Evolutionary conservation across 2,329 filamentous ascomycete species (phyloP), one percentile per base, ranked within the genome.

Genomic region (Paracoccidioides lutzii): DNA sequence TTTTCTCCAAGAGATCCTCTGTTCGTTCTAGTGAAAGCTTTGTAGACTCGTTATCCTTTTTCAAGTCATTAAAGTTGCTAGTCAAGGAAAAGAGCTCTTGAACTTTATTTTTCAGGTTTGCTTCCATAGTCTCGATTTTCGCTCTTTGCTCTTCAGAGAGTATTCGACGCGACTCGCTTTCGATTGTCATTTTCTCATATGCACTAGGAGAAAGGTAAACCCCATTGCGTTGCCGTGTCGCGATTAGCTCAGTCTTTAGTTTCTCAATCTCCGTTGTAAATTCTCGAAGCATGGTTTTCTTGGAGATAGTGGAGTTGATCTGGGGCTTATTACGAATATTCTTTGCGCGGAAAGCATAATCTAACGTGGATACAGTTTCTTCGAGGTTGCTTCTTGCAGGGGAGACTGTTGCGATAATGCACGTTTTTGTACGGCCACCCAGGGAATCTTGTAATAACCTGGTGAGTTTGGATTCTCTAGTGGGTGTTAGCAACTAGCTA

Each of bases 321-420:
- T 98, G 93, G 0, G 93, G 94, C 71, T 96, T 96, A 72, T 98
- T 98, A 52, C 88, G 87, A 65, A 98, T 98, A 63, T 98, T 97
- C 76, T 98, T 98, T 14, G 93, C 93, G 49, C 93, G 82, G 73
- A 97, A 97, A 9, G 93, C 94, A 67, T 98, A 98, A 69, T 98
- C 93, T 1, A 98, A 79, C 0, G 94, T 98, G 0, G 93, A 97
- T 58, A 98, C 97, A 0, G 94, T 98, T 71, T 98, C 93, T 66
- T 98, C 93, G 1, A 98, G 77, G 64, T 97, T 98, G 71, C 85
- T 90, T 71, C 93, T 94, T 6, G 90, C 89, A 0, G 93, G 90
- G 2, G 93, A 97, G 43, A 98, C 81, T 0, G 93, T 98, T 5
- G 93, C 93, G 65, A 98, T 97, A 62, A 98, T 98, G 75, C 93